Evolutionary conservation across 805 yeast genomes (phyloP), one percentile per base, ranked within the genome.

Genomic region (Pichia rugopelliculosa): DNA sequence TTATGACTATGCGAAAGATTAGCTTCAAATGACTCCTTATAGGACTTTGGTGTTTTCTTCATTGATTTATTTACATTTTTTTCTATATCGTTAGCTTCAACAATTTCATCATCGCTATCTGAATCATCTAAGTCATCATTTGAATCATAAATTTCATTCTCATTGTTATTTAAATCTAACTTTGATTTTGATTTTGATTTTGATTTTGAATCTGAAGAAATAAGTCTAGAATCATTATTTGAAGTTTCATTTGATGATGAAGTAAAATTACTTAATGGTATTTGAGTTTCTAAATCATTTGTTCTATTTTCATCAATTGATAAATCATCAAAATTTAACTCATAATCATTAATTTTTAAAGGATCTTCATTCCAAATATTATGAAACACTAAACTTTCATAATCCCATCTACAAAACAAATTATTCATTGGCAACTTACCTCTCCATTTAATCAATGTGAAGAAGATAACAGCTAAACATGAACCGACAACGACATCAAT

Each of bases 401-500:
- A 57, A 17, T 54, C 47, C 55, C 56, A 58, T 30, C 89, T 77
- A 59, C 84, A 82, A 54, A 77, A 79, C 44, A 74, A 71, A 41
- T 57, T 59, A 20, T 66, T 62, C 74, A 40, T 70, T 65, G 43
- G 76, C 59, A 23, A 95, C 93, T 62, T 87, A 66, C 51, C 60
- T 49, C 74, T 75, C 58, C 83, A 78, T 61, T 80, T 82, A 46
- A 87, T 80, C 56, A 81, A 76, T 52, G 76, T 73, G 65, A 87
- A 90, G 27, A 86, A 81, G 15, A 76, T 64, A 50, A 82, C 75
- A 0, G 96, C 80, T 48, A 93, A 71, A n/a, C 80, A 75, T 2
- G 96, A 91, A 21, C 99, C 99, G n/a, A 87, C 91, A 59, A 87
- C 87, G 45, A 91, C 77, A 63, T 91, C 98, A 51, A 91, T 80